phyloP scores from a whole-genome alignment of 2,329 filamentous ascomycete genomes.

The Pestalotiopsis sp. region DNA sequence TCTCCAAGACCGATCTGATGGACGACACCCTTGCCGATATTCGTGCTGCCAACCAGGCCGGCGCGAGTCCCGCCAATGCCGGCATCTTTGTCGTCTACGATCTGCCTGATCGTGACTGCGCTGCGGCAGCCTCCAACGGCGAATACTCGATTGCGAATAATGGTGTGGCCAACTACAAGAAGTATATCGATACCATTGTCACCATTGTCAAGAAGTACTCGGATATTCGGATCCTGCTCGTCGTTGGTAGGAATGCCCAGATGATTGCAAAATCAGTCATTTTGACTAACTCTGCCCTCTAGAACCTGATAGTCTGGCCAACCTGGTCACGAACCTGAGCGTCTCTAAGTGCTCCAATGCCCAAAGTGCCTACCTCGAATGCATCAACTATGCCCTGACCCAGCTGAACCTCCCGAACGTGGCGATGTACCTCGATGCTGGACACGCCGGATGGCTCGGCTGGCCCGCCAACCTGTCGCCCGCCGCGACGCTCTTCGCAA shows the following conservation, averaged over 20 bases:
- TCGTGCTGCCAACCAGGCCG: slow-evolving; percentile 36
- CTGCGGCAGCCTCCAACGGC: slow-evolving; percentile 58
- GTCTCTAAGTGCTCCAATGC: slow-evolving; percentile 52
- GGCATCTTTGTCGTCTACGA: slow-evolving; percentile 59
- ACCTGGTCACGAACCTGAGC: slow-evolving; percentile 57
- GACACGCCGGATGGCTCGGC: slow-evolving; percentile 61
- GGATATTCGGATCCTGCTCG: slow-evolving; percentile 44
- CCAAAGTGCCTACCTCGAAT: slow-evolving; percentile 48
- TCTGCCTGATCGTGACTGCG: slow-evolving; percentile 60
- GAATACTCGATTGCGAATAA: slow-evolving; percentile 52
- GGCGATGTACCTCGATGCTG: slow-evolving; percentile 59
- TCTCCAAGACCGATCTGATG: slow-evolving; percentile 49
- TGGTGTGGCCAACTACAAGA: slow-evolving; percentile 56
- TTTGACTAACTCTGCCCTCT: slow-evolving; percentile 12
- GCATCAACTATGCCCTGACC: slow-evolving; percentile 52
- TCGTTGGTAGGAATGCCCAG: slow-evolving; percentile 39
- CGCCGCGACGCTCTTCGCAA: slow-evolving; percentile 47
- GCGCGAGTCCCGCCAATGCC: slow-evolving; percentile 42
- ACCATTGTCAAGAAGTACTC: slow-evolving; percentile 42
- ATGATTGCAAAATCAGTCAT: background rate
- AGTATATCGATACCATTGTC: slow-evolving; percentile 53
- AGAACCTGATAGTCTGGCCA: slow-evolving; percentile 62
- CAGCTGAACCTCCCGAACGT: slow-evolving; percentile 57
- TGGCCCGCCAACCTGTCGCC: slow-evolving; percentile 55
- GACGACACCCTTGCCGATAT: slow-evolving; percentile 47